These are phyloP conservation scores for Plectosphaerella cucumerina DNA, from an alignment of 2,329 filamentous ascomycete species.

Conservation along the genomic window DNA sequence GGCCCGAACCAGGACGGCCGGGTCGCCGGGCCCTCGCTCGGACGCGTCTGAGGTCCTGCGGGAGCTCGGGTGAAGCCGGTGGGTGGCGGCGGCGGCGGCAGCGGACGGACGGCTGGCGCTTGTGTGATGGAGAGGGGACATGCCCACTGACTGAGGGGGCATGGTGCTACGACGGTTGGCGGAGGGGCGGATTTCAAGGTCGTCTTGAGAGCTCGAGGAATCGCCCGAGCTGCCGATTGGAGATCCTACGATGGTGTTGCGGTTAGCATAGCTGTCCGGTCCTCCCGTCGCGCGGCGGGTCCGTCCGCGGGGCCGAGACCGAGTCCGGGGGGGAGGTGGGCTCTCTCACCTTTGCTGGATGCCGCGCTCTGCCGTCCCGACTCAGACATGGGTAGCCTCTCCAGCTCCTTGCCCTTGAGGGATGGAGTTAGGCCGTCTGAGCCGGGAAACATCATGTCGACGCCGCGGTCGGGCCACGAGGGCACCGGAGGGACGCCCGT, in stretches of 20 bases:
- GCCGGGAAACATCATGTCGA: constrained; percentile 25
- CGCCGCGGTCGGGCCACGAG: constrained; percentile 20
- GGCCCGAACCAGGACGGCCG: constrained; percentile 5
- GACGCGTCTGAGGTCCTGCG: constrained; percentile 25
- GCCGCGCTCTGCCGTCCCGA: constrained; percentile 29
- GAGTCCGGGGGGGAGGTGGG: too few relatives aligned
- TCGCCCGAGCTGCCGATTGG: constrained; percentile 30
- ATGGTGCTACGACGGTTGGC: constrained; percentile 12
- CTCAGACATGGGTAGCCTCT: constrained; percentile 24
- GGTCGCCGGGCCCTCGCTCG: constrained; percentile 5
- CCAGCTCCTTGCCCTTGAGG: constrained; percentile 39
- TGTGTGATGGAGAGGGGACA: constrained; percentile 1
- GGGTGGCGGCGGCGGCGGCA: constrained; percentile 4
- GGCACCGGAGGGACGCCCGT: constrained; percentile 27
- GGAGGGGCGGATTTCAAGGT: constrained; percentile 31
- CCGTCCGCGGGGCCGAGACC: too few relatives aligned
- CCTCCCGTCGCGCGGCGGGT: too few relatives aligned
- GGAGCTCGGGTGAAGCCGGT: constrained; percentile 21
- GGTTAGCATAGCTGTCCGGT: too few relatives aligned
- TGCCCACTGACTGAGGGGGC: constrained; percentile 1
- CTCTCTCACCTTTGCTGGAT: constrained; percentile 29
- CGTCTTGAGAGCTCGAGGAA: constrained; percentile 34
- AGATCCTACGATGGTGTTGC: constrained; percentile 8
- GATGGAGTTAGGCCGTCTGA: constrained; percentile 21
- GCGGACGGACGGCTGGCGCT: constrained; percentile 1